phyloP scores from a whole-genome alignment of 441 rosid genomes.

The Codiaeum variegatum region DNA sequence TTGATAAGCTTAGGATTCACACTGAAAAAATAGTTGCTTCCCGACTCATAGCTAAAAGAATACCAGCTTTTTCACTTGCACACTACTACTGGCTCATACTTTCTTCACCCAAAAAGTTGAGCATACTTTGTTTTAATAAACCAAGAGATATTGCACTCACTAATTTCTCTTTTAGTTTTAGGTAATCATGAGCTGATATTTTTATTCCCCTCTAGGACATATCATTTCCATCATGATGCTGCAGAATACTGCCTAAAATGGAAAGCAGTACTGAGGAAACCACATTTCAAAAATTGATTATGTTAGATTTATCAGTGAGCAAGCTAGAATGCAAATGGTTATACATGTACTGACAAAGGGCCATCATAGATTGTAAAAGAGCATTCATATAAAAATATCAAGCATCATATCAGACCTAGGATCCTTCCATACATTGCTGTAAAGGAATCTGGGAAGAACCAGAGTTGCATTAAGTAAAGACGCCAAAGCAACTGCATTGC shows the following conservation, averaged over 20 bases:
- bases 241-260: neutral
- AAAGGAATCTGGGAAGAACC: conserved; percentile 74
- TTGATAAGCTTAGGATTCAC: neutral
- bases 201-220: neutral
- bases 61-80: neutral
- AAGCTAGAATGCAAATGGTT: neutral
- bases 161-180: neutral
- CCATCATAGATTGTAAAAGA: neutral
- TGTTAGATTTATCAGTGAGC: neutral
- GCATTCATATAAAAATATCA: conserved; percentile 10
- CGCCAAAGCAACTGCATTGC: conserved; percentile 87
- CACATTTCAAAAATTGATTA: neutral
- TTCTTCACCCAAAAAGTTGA: neutral
- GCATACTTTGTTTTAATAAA: neutral
- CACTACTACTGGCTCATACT: neutral
- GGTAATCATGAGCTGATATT: neutral
- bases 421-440: conserved; percentile 97
- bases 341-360: neutral
- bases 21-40: neutral
- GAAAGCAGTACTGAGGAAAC: neutral
- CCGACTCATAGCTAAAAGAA: neutral
- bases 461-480: conserved; percentile 71
- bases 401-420: conserved; percentile 53
- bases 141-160: neutral
- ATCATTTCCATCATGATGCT: neutral